Conservation (phyloP, 306 rosid species). For the Mimosa pudica region DNA sequence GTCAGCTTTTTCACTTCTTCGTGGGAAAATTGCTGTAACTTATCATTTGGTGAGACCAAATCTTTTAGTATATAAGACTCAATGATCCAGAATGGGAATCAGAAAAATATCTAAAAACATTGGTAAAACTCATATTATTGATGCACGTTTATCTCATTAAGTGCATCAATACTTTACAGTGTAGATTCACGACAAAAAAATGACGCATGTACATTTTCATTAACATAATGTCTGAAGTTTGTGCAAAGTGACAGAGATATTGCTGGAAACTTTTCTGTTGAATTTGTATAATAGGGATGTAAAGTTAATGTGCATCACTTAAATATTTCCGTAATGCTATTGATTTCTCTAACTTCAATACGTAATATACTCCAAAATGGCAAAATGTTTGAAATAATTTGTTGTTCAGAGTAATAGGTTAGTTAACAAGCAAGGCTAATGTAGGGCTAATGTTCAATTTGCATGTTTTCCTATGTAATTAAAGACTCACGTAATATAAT, state of each 20-base stretch:
- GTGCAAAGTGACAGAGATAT: background rate
- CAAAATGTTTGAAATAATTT: background rate
- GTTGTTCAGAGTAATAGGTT: background rate
- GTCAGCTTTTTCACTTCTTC: too few relatives aligned
- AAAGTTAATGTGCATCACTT: background rate
- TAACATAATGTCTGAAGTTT: background rate
- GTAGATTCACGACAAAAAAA: background rate
- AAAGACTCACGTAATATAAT: background rate
- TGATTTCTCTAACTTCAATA: background rate
- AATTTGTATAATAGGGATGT: background rate
- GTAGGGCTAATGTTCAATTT: background rate
- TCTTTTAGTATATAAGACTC: background rate
- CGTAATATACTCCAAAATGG: background rate
- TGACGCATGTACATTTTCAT: background rate
- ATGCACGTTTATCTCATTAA: constrained; percentile 11
- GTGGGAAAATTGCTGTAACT: background rate
- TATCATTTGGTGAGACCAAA: background rate
- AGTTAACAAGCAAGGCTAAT: too few relatives aligned
- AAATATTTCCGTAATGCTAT: background rate
- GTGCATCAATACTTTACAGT: background rate
- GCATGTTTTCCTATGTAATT: background rate
- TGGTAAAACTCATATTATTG: background rate
- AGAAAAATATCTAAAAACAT: too few relatives aligned
- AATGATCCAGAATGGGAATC: background rate
- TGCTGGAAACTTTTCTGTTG: background rate